phyloP scores from a whole-genome alignment of 495 filamentous ascomycete genomes.

The Staphylotrichum longicolle region DNA sequence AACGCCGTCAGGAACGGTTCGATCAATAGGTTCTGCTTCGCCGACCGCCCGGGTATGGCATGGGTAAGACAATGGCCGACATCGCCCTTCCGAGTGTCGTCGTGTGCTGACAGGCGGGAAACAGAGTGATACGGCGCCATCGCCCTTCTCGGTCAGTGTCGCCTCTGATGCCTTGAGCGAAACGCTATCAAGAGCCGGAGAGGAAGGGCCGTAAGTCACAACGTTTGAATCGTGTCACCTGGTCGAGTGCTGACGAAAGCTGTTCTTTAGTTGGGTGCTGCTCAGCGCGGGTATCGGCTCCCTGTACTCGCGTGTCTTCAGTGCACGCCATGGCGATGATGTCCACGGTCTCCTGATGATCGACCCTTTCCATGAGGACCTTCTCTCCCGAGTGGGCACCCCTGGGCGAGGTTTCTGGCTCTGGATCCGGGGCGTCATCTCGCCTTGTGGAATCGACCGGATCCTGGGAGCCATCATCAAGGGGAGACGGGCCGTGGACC shows the following conservation, averaged over 20 bases:
- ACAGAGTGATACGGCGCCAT: constrained; percentile 81
- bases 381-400: constrained; percentile 62
- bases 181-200: constrained; percentile 73
- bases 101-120: constrained; percentile 1
- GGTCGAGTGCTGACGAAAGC: background rate
- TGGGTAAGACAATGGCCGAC: constrained; percentile 53
- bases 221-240: background rate
- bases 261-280: constrained; percentile 54
- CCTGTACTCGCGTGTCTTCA: constrained; percentile 86
- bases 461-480: constrained; percentile 73
- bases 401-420: constrained; percentile 74
- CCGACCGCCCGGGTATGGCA: constrained; percentile 84
- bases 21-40: constrained; percentile 89
- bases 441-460: constrained; percentile 79
- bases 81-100: background rate
- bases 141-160: constrained; percentile 88
- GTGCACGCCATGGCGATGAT: constrained; percentile 68
- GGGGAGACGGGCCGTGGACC: constrained; percentile 76
- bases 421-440: constrained; percentile 81
- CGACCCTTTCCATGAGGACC: constrained; percentile 82
- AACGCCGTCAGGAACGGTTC: constrained; percentile 66
- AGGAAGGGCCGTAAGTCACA: constrained; percentile 61
- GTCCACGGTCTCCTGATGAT: constrained; percentile 79
- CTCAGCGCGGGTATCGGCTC: constrained; percentile 71
- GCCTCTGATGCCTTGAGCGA: constrained; percentile 81